phyloP scores from a whole-genome alignment of 352 stramenopile species.

The Pythium aristosporum region DNA sequence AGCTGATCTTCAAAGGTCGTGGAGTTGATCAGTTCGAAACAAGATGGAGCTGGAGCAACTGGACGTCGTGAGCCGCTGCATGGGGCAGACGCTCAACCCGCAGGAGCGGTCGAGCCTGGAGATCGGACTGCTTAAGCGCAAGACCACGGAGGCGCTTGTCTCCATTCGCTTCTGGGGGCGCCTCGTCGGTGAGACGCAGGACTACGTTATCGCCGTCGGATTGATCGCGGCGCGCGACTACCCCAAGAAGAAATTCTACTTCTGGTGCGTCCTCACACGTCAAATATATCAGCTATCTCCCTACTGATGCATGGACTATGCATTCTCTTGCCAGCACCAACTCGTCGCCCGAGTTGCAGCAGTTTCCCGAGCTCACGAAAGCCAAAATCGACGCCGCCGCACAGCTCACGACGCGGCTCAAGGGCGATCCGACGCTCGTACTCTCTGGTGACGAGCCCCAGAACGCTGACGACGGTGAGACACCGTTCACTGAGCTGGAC shows the following conservation, averaged over 20 bases:
- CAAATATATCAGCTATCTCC: background rate
- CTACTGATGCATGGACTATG: background rate
- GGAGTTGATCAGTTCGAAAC: background rate
- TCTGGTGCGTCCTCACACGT: conserved; percentile 39
- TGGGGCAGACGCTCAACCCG: conserved; percentile 64
- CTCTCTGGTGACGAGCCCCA: conserved; percentile 38
- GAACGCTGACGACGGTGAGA: conserved; percentile 41
- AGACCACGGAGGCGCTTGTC: conserved; percentile 55
- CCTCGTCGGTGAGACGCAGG: conserved; percentile 53
- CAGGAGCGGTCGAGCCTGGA: conserved; percentile 80
- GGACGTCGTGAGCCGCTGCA: conserved; percentile 65
- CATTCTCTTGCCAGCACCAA: conserved; percentile 47
- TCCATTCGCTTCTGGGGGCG: conserved; percentile 77
- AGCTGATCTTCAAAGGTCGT: conserved; percentile 23
- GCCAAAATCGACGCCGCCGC: conserved; percentile 48
- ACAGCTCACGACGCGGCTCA: conserved; percentile 51
- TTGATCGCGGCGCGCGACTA: conserved; percentile 60
- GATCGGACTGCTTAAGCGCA: conserved; percentile 67
- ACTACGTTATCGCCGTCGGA: conserved; percentile 70
- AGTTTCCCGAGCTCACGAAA: conserved; percentile 71
- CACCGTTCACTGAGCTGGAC: conserved; percentile 68
- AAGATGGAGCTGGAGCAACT: conserved; percentile 77
- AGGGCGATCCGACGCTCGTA: conserved; percentile 66
- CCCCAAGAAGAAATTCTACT: conserved; percentile 86
- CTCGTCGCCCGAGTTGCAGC: conserved; percentile 70